phyloP scores from a whole-genome alignment of 306 rosid genomes.

The Cucumis cinereus region DNA sequence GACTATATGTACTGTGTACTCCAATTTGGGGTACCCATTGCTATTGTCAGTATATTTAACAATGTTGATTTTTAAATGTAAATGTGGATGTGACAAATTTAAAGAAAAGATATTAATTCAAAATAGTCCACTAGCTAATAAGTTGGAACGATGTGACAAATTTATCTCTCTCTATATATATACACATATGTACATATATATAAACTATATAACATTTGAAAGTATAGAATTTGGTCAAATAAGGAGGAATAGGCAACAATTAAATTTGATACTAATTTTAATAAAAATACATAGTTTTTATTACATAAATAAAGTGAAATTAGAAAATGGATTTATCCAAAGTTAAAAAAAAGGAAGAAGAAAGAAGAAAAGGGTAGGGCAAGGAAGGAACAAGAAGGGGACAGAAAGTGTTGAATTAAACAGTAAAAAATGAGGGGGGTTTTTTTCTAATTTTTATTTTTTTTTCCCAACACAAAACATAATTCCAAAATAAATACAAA shows the following conservation, averaged over 20 bases:
- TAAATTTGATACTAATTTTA: not conserved
- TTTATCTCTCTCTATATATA: too few relatives aligned
- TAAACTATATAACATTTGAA: too few relatives aligned
- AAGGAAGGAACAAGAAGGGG: constrained; percentile 1
- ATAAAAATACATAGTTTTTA: not conserved
- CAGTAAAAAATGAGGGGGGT: not conserved
- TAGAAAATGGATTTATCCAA: not conserved
- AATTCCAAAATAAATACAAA: not conserved
- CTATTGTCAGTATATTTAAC: too few relatives aligned
- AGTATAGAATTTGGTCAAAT: not conserved
- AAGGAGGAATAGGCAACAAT: not conserved
- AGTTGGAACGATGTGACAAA: too few relatives aligned
- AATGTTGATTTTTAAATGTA: too few relatives aligned
- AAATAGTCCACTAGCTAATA: too few relatives aligned
- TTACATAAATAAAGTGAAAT: not conserved
- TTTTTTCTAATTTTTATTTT: too few relatives aligned
- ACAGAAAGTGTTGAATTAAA: not conserved
- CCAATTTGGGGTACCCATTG: too few relatives aligned
- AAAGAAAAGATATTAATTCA: too few relatives aligned
- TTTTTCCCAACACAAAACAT: not conserved
- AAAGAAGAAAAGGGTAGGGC: not conserved
- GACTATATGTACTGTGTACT: too few relatives aligned
- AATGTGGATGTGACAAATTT: too few relatives aligned
- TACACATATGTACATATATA: too few relatives aligned
- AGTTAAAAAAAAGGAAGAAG: not conserved